These are phyloP conservation scores for Middelhovenomyces tepae DNA, from an alignment of 805 yeast genomes.

Conservation along the genomic window DNA sequence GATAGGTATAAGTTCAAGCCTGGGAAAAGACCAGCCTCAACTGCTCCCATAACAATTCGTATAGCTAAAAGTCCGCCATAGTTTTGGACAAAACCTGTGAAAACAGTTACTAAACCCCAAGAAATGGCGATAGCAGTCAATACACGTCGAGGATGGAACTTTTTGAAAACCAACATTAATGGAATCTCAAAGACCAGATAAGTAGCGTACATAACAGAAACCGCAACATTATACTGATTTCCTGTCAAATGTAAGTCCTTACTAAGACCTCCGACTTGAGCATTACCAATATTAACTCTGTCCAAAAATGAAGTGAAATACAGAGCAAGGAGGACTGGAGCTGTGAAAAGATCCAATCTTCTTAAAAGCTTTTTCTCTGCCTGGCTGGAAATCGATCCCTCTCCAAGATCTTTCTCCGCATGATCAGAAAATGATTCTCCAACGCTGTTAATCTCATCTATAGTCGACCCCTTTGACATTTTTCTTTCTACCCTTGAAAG, in stretches of 20 bases:
- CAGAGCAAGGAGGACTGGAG: too few species aligned
- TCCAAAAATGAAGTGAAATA: too few species aligned
- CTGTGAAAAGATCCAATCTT: too few species aligned
- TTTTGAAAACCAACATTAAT: constrained; percentile 30
- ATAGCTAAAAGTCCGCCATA: constrained; percentile 38
- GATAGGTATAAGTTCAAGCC: constrained; percentile 40
- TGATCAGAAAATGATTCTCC: too few species aligned
- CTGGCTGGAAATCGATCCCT: too few species aligned
- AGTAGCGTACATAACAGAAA: constrained; percentile 39
- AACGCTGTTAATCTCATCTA: too few species aligned
- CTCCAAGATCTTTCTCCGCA: too few species aligned
- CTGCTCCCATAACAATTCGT: constrained; percentile 44
- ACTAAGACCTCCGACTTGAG: constrained; percentile 38
- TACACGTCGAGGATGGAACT: constrained; percentile 35
- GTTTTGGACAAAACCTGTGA: constrained; percentile 33
- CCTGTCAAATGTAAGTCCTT: constrained; percentile 34
- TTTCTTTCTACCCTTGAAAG: too few species aligned
- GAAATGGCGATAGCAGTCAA: constrained; percentile 37
- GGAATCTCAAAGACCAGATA: constrained; percentile 40
- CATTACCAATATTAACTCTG: too few species aligned
- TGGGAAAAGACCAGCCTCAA: constrained; percentile 46
- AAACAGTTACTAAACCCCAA: constrained; percentile 36
- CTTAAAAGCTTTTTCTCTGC: too few species aligned
- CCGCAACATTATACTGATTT: constrained; percentile 37
- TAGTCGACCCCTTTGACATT: too few species aligned